phyloP scores from a whole-genome alignment of 192 early-diverging fungal genomes.

The Linnemannia hyalina region DNA sequence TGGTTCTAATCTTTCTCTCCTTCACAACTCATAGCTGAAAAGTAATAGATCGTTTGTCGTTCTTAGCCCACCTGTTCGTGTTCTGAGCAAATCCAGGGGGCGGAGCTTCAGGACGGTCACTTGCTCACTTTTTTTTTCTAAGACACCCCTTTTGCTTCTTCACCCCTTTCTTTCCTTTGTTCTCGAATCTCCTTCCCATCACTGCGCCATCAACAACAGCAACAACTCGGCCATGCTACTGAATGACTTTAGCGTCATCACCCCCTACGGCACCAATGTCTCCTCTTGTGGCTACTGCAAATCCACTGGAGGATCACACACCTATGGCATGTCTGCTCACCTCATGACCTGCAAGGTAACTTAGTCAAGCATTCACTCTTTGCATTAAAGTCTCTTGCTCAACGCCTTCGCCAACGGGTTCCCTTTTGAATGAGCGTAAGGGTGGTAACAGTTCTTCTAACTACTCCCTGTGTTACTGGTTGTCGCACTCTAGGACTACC shows the following conservation, averaged over 20 bases:
- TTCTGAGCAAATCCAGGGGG: too few relatives aligned
- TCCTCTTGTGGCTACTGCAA: constrained; percentile 81
- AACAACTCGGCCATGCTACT: constrained; percentile 19
- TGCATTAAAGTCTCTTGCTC: background rate
- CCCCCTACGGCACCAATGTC: constrained; percentile 38
- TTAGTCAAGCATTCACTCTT: background rate
- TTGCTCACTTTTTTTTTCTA: too few relatives aligned
- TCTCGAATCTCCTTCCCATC: background rate
- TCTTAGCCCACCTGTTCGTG: too few relatives aligned
- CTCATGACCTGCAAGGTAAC: constrained; percentile 60
- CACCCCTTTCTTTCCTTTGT: background rate
- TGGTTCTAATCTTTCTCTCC: too few relatives aligned
- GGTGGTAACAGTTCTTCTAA: background rate
- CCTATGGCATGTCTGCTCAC: constrained; percentile 75
- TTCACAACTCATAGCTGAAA: too few relatives aligned
- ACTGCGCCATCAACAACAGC: background rate
- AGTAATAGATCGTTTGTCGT: too few relatives aligned
- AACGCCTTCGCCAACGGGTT: background rate
- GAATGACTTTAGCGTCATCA: constrained; percentile 40
- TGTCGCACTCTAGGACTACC: constrained; percentile 64
- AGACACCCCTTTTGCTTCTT: background rate
- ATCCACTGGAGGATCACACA: constrained; percentile 59
- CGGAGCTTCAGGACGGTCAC: too few relatives aligned
- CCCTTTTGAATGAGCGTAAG: background rate
- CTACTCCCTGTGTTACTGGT: background rate